Base-by-base conservation (phyloP, 257 asterid genomes). In the Scutellaria barbata region DNA sequence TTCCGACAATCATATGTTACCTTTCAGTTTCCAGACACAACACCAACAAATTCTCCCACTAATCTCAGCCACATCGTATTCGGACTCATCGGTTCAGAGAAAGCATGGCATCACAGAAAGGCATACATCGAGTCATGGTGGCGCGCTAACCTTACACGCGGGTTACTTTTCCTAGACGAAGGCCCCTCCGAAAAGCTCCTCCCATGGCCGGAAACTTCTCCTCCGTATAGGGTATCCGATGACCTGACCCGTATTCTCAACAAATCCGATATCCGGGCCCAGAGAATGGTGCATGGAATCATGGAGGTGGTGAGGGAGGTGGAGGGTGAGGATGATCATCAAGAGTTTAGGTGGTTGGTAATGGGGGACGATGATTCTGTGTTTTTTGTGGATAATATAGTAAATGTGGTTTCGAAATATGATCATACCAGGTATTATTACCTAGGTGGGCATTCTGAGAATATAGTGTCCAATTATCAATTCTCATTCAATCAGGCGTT, bases 291-390 rank as follows among this genome's bases (percentile, higher is more conserved):
- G 37, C 82, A 85, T 48, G 96, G 84, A 8, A 88, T 90, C 3
- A 62, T 85, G 81, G 96, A 90, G 85, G 71, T 63, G 8, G 39
- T 85, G 56, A 75, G 84, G 57, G 92, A 88, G 75, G 4, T 13
- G 42, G 54, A 75, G 4, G 59, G 57, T 6, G 66, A 70, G 42
- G 71, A 57, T n/a, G 67, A 8, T 4, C 35, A 30, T 30, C 2
- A 30, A 30, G 35, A 30, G 4, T 5, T 72, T 0, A 25, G 79
- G 53, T 90, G 97, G 97, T 16, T 86, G 0, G 83, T 90, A 3
- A 84, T 88, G 89, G 97, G 97, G 8, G 96, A 90, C n/a, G 97
- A 90, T 12, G 97, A 90, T 60, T 74, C 96, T 0, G 56, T 90
- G 0, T 85, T 90, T 16, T 88, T 85, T 5, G 76, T 84, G 5